These are phyloP conservation scores for Candida golubevii DNA, from an alignment of 805 yeast genomes.

Conservation along the genomic window DNA sequence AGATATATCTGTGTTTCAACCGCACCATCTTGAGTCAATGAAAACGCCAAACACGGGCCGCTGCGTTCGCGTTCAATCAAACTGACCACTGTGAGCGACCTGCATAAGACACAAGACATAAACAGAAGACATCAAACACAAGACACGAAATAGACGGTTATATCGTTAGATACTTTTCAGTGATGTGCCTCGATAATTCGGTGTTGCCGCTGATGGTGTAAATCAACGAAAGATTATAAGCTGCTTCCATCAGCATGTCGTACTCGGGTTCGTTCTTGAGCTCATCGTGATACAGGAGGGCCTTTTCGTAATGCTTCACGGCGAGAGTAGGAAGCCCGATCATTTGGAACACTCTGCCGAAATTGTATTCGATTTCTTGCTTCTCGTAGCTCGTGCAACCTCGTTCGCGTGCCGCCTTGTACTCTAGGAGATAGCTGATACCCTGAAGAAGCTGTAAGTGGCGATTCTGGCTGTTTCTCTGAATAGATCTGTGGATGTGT, in stretches of 20 bases:
- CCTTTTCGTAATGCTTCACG: conserved; percentile 65
- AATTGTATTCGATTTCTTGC: conserved; percentile 78
- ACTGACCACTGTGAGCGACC: not conserved
- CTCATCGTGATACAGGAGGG: conserved; percentile 40
- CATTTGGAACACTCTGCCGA: conserved; percentile 82
- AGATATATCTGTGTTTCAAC: conserved; percentile 75
- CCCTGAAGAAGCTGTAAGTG: conserved; percentile 89
- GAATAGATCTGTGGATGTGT: conserved; percentile 87
- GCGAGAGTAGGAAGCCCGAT: conserved; percentile 77
- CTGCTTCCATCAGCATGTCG: conserved; percentile 72
- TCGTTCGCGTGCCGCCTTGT: conserved; percentile 48
- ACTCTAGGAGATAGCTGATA: conserved; percentile 69
- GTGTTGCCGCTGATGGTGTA: conserved; percentile 75
- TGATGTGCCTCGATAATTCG: conserved; percentile 55
- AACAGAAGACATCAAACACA: not conserved
- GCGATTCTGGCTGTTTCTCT: conserved; percentile 78
- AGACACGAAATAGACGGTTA: conserved; percentile 12
- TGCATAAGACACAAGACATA: not conserved
- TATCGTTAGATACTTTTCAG: conserved; percentile 60
- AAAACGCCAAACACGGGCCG: no score
- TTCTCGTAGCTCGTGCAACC: conserved; percentile 42
- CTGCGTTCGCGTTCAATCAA: not conserved
- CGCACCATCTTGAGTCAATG: conserved; percentile 63
- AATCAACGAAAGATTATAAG: conserved; percentile 75
- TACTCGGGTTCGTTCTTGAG: conserved; percentile 41